Percentiles rank a stretch among this genome's conserved stretches.
phyloP scores from a whole-genome alignment of 495 filamentous ascomycete species.

The Daldinia caldariorum region DNA sequence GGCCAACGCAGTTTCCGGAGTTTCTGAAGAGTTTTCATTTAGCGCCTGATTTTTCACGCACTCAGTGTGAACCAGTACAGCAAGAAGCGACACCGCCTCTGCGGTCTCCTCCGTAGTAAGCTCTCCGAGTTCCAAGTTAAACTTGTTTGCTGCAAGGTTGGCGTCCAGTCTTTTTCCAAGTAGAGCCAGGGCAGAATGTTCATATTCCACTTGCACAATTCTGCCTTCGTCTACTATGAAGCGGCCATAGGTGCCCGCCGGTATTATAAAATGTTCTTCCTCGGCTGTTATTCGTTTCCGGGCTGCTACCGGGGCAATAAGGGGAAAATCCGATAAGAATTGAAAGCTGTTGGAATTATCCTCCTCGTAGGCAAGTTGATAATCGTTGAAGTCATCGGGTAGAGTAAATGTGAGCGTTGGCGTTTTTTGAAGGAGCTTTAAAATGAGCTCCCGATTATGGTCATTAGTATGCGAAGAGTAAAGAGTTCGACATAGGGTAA shows the following conservation, averaged over 20 bases:
- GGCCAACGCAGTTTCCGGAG: conserved; percentile 51
- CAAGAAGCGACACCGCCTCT: conserved; percentile 54
- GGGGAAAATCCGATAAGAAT: conserved; percentile 61
- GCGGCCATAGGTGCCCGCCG: conserved; percentile 72
- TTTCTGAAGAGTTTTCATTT: conserved; percentile 27
- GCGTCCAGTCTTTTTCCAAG: conserved; percentile 77
- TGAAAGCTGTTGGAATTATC: conserved; percentile 77
- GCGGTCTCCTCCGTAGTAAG: conserved; percentile 52
- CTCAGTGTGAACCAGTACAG: conserved; percentile 55
- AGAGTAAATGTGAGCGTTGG: conserved; percentile 77
- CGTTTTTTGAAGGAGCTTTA: conserved; percentile 68
- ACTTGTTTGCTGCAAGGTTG: conserved; percentile 54
- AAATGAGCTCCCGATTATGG: conserved; percentile 60
- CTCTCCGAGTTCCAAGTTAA: conserved; percentile 47
- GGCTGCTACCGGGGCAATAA: conserved; percentile 57
- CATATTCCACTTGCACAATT: conserved; percentile 68
- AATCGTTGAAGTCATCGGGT: conserved; percentile 70
- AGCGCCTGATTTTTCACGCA: conserved; percentile 42
- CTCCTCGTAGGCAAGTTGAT: conserved; percentile 81
- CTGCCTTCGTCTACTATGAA: conserved; percentile 70
- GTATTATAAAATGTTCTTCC: conserved; percentile 62
- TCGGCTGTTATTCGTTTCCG: conserved; percentile 44
- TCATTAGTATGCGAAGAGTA: conserved; percentile 55
- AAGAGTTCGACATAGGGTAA: conserved; percentile 59
- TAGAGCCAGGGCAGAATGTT: conserved; percentile 80